Evolutionary conservation across 345 rosid genomes (phyloP).

Genomic region (Eucalyptus albens): DNA sequence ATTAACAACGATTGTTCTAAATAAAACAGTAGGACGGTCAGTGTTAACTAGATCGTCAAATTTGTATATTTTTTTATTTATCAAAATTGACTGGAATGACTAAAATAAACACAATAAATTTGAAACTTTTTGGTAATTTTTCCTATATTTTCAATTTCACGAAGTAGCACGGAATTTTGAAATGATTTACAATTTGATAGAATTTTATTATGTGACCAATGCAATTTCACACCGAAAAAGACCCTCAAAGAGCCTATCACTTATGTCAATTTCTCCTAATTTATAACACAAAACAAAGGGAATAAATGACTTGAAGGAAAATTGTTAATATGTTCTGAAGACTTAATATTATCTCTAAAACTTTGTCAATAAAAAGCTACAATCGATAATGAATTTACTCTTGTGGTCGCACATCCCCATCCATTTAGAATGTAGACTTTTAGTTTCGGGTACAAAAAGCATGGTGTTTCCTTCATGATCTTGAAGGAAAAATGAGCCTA

Average conservation of each 20-base stretch:
- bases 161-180: background rate
- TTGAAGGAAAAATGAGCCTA: background rate
- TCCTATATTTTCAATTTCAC: background rate
- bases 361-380: background rate
- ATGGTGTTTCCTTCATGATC: background rate
- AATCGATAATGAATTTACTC: background rate
- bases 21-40: too few species aligned
- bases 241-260: background rate
- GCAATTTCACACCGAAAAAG: background rate
- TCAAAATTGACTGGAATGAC: too few species aligned
- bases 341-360: background rate
- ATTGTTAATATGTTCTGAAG: background rate
- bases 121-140: too few species aligned
- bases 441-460: background rate
- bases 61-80: too few species aligned
- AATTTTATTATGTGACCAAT: background rate
- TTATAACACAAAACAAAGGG: background rate
- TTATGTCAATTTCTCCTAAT: background rate
- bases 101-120: too few species aligned
- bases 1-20: too few species aligned
- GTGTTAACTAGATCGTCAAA: fast-evolving
- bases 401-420: background rate
- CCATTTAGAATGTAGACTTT: background rate
- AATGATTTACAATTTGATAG: background rate
- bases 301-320: background rate